Evolutionary conservation across 1,284 basidiomycete genomes (phyloP), one percentile per base, ranked within the genome.

Genomic region (Malassezia dermatis): DNA sequence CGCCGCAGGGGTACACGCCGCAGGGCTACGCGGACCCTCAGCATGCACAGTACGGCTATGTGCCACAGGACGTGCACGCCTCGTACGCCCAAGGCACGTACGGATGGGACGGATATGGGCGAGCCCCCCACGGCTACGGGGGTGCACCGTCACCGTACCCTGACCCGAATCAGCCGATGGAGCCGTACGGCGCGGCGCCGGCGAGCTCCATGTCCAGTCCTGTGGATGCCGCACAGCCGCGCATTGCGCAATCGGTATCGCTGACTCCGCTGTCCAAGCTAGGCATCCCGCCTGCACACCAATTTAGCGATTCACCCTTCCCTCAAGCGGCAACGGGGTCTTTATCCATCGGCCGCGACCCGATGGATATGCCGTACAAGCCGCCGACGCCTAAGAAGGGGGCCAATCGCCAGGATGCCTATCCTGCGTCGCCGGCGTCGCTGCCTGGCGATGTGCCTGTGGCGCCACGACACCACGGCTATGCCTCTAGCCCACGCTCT

Each of bases 191-290:
- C 10, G n/a, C n/a, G n/a, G n/a, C n/a, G n/a, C 11, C 17, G 6
- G 8, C 2, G 10, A 10, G 11, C 19, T 12, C 27, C 19, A 3
- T 27, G 27, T 8, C 44, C 28, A 32, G 27, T 21, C 44, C 27
- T 12, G 19, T 21, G 28, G 28, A 21, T 23, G 6, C 30, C 4
- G 1, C 15, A 23, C 47, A 26, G 47, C 47, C 47, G 26, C 23
- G 24, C 7, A n/a, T 48, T 10, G 47, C 35, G 11, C 26, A 21
- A 15, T 27, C 47, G 3, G 26, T 39, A 10, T 48, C 47, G 37
- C 17, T 40, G 13, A 35, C 47, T 35, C 47, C 47, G 23, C 47
- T 48, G 26, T 19, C 37, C 13, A 30, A 32, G 48, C 37, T 31
- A 8, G 39, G 30, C 28, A 26, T 48, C 19, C 47, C 30, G 31